Base-by-base conservation (phyloP, 768 basidiomycete species). In the Tulasnella sp. region DNA sequence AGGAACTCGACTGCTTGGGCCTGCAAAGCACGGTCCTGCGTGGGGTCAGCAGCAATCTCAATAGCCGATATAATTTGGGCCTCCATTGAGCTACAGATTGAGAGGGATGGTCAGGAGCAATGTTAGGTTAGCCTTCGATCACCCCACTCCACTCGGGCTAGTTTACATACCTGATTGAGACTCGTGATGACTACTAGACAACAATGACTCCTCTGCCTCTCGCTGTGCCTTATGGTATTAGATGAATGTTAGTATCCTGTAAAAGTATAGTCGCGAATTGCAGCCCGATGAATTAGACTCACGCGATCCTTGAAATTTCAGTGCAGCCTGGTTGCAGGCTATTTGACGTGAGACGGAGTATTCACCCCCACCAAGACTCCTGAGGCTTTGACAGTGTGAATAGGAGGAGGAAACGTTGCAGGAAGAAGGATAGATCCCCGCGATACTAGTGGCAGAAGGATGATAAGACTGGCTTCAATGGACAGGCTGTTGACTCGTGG, bases 1-100 rank as follows among this genome's bases (percentile, higher is more conserved):
- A 97, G 75, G 70, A 87, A 97, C 58, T 84, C 81, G 65, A 96
- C 75, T 31, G 93, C 93, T 70, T 93, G 84, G 38, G 92, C 93
- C 71, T 92, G 88, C 31, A 94, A 72, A 25, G 78, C 69, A 5
- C 65, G 61, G 54, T 72, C 67, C 10, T 68, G 65, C 5, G 48
- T 52, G 57, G 84, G 85, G 74, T 92, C 85, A 61, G 86, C 86
- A 52, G 92, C 92, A 73, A 94, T 85, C 68, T 79, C 74, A 71
- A 93, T 91, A 49, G 92, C 92, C 72, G 70, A 64, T 30, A 71
- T 68, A 27, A 73, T 70, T 42, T 70, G 63, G 2, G 46, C 46
- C 31, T 59, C 57, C 57, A 59, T 59, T 59, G 29, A 10, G 21
- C 27, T 22, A n/a, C n/a, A n/a, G n/a, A n/a, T n/a, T n/a, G 21